Percentiles rank a stretch among this genome's conserved stretches.
Conservation (phyloP, 1,139 yeast genomes). For the Geotrichum macrosporum region DNA sequence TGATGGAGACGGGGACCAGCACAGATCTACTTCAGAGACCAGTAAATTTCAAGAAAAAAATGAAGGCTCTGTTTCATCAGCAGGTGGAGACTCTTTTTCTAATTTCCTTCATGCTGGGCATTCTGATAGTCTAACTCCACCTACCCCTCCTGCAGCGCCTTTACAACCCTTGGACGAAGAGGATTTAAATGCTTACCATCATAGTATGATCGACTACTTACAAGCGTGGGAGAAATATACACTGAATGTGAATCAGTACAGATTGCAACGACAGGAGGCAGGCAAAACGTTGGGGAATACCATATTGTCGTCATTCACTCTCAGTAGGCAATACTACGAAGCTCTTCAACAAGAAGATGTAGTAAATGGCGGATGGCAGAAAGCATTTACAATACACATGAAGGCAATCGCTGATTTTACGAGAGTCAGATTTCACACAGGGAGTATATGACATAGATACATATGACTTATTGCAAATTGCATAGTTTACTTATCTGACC, state of each 20-base stretch:
- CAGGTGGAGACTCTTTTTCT: too few species aligned
- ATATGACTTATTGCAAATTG: too few species aligned
- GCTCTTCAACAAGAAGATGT: conserved; percentile 34
- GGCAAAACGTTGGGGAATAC: conserved; percentile 25
- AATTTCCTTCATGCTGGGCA: conserved; percentile 25
- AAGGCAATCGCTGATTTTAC: conserved; percentile 26
- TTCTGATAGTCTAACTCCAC: conserved; percentile 24
- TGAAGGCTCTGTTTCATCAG: too few species aligned
- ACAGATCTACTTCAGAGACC: too few species aligned
- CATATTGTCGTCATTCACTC: conserved; percentile 19
- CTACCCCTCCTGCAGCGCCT: conserved; percentile 22
- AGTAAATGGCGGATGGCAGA: conserved; percentile 30
- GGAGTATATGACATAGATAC: too few species aligned
- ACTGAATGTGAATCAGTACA: conserved; percentile 30
- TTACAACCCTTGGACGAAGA: neutral
- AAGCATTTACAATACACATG: conserved; percentile 31
- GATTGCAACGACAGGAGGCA: conserved; percentile 31
- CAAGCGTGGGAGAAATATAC: conserved; percentile 30
- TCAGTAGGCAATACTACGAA: conserved; percentile 28
- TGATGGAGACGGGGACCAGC: too few species aligned
- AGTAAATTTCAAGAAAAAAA: too few species aligned
- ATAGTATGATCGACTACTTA: conserved; percentile 27
- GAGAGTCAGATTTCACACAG: too few species aligned
- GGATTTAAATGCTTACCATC: conserved; percentile 18
- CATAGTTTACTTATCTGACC: too few species aligned